These are phyloP conservation scores for Aspergillus sclerotialis DNA, from an alignment of 2,329 filamentous ascomycete genomes.

Conservation along the genomic window DNA sequence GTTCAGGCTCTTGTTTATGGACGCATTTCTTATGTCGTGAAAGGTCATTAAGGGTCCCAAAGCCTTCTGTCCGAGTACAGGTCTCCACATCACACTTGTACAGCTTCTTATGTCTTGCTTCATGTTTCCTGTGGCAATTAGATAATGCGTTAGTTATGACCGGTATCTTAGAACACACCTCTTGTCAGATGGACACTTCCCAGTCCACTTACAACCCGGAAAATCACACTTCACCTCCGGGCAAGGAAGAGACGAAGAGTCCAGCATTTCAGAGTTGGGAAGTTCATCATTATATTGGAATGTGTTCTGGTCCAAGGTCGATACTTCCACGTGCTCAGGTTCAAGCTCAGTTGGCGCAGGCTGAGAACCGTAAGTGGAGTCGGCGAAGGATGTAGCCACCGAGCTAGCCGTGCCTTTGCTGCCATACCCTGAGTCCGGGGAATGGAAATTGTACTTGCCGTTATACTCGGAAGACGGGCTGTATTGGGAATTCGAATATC, in stretches of 20 bases:
- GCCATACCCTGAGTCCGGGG: slow-evolving; percentile 31
- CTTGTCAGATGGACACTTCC: slow-evolving; percentile 35
- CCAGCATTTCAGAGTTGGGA: slow-evolving; percentile 29
- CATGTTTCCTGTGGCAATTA: slow-evolving; percentile 59
- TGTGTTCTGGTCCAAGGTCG: slow-evolving; percentile 12
- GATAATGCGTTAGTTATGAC: too few species aligned
- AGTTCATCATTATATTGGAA: slow-evolving; percentile 5
- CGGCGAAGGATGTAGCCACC: slow-evolving; percentile 21
- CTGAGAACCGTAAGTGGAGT: slow-evolving; percentile 21
- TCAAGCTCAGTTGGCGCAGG: slow-evolving; percentile 15
- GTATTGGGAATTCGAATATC: slow-evolving; percentile 18
- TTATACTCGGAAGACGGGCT: slow-evolving; percentile 25
- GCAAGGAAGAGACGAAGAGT: slow-evolving; percentile 50
- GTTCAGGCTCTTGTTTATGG: slow-evolving; percentile 48
- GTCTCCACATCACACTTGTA: slow-evolving; percentile 52
- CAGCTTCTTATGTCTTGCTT: slow-evolving; percentile 61
- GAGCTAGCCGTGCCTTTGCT: slow-evolving; percentile 23
- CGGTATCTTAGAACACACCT: too few species aligned
- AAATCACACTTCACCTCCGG: slow-evolving; percentile 21
- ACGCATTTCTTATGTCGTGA: slow-evolving; percentile 70
- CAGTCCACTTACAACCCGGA: slow-evolving; percentile 24
- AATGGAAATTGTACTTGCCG: slow-evolving; percentile 23
- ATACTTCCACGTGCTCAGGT: slow-evolving; percentile 10
- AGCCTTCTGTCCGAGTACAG: slow-evolving; percentile 59
- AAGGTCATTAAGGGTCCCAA: slow-evolving; percentile 74